These are phyloP conservation scores for Loxodes magnus DNA, from an alignment of 73 alveolate genomes.

Conservation along the genomic window DNA sequence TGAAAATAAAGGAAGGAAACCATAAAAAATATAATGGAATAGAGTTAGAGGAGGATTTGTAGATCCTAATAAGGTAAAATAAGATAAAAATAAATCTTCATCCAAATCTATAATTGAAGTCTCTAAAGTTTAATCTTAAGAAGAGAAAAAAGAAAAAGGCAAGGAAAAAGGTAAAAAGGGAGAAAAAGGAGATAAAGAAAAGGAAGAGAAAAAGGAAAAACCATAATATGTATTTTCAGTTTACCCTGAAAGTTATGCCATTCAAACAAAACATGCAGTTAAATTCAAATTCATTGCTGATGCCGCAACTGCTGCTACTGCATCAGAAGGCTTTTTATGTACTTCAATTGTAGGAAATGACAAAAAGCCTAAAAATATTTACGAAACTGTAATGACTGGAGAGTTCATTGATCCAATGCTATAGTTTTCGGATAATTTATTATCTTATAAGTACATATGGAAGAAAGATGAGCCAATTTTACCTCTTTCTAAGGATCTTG, in stretches of 20 bases:
- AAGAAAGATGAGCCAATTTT: slow-evolving; percentile 85
- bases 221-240: slow-evolving; percentile 11
- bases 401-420: slow-evolving; percentile 94
- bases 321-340: slow-evolving; percentile 75
- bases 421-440: slow-evolving; percentile 84
- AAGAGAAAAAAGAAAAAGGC: slow-evolving; percentile 40
- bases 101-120: not conserved
- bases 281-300: slow-evolving; percentile 31
- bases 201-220: slow-evolving; percentile 1
- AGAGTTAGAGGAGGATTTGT: slow-evolving; percentile 32
- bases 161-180: slow-evolving; percentile 13
- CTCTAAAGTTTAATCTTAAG: slow-evolving; percentile 38
- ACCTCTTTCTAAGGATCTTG: slow-evolving; percentile 76
- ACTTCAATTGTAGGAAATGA: slow-evolving; percentile 91
- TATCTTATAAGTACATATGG: slow-evolving; percentile 89
- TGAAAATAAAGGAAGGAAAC: slow-evolving; percentile 98
- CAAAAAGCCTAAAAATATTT: slow-evolving; percentile 89
- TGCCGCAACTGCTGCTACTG: slow-evolving; percentile 64
- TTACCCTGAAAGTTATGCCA: slow-evolving; percentile 6
- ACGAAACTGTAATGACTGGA: slow-evolving; percentile 86
- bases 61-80: slow-evolving; percentile 8
- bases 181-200: slow-evolving; percentile 1
- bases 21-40: slow-evolving; percentile 84
- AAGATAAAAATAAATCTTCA: not conserved
- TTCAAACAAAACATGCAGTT: slow-evolving; percentile 22